Percentiles rank a stretch among this genome's conserved stretches.
These are phyloP conservation scores for Saraca asoca DNA, from an alignment of 331 rosid species.

Conservation along the genomic window DNA sequence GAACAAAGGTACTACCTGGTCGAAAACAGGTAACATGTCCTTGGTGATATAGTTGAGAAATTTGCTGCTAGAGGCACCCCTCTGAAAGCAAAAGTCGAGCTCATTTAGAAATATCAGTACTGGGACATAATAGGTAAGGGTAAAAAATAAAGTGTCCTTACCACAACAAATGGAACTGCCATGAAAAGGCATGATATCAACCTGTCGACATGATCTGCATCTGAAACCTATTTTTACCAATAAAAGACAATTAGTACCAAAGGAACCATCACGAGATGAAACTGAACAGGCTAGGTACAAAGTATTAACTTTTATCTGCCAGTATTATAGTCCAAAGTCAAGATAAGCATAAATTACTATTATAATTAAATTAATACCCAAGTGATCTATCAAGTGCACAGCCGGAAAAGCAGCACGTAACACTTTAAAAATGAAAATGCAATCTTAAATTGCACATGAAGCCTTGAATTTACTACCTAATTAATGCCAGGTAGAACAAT, in stretches of 20 bases:
- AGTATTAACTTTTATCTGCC: slow-evolving; percentile 19
- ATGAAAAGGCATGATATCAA: slow-evolving; percentile 89
- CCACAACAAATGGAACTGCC: slow-evolving; percentile 96
- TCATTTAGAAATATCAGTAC: slow-evolving; percentile 14
- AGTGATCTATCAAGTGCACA: not conserved
- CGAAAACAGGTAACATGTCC: slow-evolving; percentile 83
- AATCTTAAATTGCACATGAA: not conserved
- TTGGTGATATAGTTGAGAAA: slow-evolving; percentile 77
- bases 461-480: not conserved
- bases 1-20: slow-evolving; percentile 65
- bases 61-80: slow-evolving; percentile 95
- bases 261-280: slow-evolving; percentile 14
- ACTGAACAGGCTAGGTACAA: not conserved
- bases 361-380: not conserved
- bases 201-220: slow-evolving; percentile 87
- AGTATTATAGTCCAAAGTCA: slow-evolving; percentile 20
- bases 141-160: slow-evolving; percentile 32
- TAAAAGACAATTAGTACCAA: slow-evolving; percentile 2
- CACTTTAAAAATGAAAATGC: not conserved
- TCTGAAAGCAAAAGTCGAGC: slow-evolving; percentile 46
- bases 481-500: not conserved
- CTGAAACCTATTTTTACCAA: slow-evolving; percentile 65
- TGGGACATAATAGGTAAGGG: not conserved
- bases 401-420: not conserved
- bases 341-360: slow-evolving; percentile 3